Base-by-base conservation (phyloP, 2,329 filamentous ascomycete genomes). In the Dactylella cylindrospora region DNA sequence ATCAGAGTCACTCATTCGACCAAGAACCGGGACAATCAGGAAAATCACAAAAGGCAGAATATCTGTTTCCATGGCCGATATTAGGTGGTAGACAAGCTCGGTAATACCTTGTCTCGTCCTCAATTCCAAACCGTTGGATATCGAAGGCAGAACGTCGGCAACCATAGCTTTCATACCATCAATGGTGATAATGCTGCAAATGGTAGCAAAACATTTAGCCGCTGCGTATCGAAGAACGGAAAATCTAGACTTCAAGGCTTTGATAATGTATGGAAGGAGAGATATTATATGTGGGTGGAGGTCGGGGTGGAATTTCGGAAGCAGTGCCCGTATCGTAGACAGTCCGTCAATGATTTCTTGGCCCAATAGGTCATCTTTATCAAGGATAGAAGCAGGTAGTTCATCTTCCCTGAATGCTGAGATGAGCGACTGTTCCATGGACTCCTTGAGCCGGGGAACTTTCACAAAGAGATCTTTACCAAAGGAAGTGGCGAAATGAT, bases 41-140 rank as follows among this genome's bases (percentile, higher is more conserved):
- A 98, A 98, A 69, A 98, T 96, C 65, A 98, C 93, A 70, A 98
- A 98, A 2, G 94, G 93, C 23, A 98, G 75, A 54, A 98, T 98
- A 29, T 83, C 81, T 71, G 97, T 93, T 65, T 95, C 93, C 93
- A 98, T 98, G 45, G 96, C 90, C 61, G 94, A 88, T 66, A 98
- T 98, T 59, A 98, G 77, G 73, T 98, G 93, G 71, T 98, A 98
- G 60, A 98, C 87, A 68, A 84, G 89, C 74, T 98, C 93, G 54
- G 95, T 93, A 4, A 89, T 90, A 65, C 93, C 93, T 75, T 98
- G 93, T 31, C 93, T 85, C 74, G 85, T 86, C 70, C 88, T 85
- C 23, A 96, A 80, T 69, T 98, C 91, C 60, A 94, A 75, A 1
- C 89, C 86, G 68, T 96, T 96, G 75, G 80, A 93, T 73, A 97